These are phyloP conservation scores for Edaphochlamys debaryana DNA, from an alignment of 139 green algal species.

Conservation along the genomic window DNA sequence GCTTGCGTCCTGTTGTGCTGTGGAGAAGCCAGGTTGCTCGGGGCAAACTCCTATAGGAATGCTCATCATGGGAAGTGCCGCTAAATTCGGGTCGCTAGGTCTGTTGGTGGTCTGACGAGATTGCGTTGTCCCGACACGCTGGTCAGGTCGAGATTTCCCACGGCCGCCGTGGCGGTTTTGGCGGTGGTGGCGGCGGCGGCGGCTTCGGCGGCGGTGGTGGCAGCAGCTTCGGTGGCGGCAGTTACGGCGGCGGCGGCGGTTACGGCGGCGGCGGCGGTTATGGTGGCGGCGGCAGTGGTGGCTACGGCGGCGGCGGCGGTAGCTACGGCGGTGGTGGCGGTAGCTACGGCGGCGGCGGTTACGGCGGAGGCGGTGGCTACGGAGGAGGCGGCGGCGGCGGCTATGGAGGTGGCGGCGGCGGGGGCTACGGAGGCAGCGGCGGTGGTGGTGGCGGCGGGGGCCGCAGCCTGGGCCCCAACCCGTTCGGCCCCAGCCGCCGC, in stretches of 20 bases:
- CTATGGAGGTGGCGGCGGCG: not conserved
- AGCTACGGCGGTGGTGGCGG: not conserved
- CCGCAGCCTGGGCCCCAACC: slow-evolving; percentile 49
- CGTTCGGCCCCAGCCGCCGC: slow-evolving; percentile 51
- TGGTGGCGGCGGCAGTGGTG: slow-evolving; percentile 13
- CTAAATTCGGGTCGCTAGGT: too few relatives aligned
- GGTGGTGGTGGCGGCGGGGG: slow-evolving; percentile 42
- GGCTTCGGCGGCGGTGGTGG: slow-evolving; percentile 4
- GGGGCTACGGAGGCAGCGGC: slow-evolving; percentile 4
- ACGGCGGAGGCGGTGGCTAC: slow-evolving; percentile 5
- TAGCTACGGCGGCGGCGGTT: slow-evolving; percentile 3
- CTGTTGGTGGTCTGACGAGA: too few relatives aligned
- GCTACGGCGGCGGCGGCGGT: slow-evolving; percentile 3
- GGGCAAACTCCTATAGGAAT: too few relatives aligned
- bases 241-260: slow-evolving; percentile 3
- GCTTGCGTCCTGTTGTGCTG: too few relatives aligned
- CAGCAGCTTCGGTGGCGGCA: slow-evolving; percentile 11
- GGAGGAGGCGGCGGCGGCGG: slow-evolving; percentile 22
- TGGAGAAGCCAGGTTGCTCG: not conserved
- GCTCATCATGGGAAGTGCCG: too few relatives aligned
- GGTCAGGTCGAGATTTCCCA: slow-evolving; percentile 48
- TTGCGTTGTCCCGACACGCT: too few relatives aligned
- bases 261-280: not conserved
- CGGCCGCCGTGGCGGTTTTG: slow-evolving; percentile 15
- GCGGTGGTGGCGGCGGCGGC: slow-evolving; percentile 13